Evolutionary conservation across 768 basidiomycete genomes (phyloP).

Genomic region (Xerocomellus dryophilus): DNA sequence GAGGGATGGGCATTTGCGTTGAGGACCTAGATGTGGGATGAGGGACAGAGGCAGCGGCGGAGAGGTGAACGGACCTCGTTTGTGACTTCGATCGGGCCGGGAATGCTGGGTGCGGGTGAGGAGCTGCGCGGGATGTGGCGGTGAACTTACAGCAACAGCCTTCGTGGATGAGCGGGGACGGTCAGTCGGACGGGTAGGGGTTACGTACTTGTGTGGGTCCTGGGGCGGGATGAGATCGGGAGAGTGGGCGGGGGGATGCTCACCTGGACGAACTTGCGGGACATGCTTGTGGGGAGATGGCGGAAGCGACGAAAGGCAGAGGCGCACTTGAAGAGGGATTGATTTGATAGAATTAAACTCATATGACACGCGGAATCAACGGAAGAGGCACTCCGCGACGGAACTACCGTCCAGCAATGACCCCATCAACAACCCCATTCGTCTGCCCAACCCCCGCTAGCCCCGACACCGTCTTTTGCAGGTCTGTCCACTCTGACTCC

Average conservation of each 20-base stretch:
- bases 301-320: neutral
- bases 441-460: slow-evolving; percentile 51
- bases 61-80: slow-evolving; percentile 45
- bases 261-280: slow-evolving; percentile 21
- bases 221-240: neutral
- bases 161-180: slow-evolving; percentile 27
- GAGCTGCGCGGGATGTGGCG: neutral
- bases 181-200: slow-evolving; percentile 18
- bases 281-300: slow-evolving; percentile 9
- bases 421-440: slow-evolving; percentile 34
- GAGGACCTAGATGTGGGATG: slow-evolving; percentile 55
- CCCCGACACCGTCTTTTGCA: slow-evolving; percentile 82
- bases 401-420: slow-evolving; percentile 36
- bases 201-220: slow-evolving; percentile 50
- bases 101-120: slow-evolving; percentile 41
- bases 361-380: neutral
- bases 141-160: slow-evolving; percentile 46
- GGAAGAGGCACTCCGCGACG: slow-evolving; percentile 13
- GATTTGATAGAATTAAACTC: neutral
- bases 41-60: neutral
- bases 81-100: slow-evolving; percentile 61
- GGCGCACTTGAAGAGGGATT: neutral
- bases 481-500: slow-evolving; percentile 90
- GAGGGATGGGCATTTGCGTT: slow-evolving; percentile 91
- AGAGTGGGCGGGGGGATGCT: neutral